Conservation (phyloP, 163 green algal species). For the Chlorella variabilis region DNA sequence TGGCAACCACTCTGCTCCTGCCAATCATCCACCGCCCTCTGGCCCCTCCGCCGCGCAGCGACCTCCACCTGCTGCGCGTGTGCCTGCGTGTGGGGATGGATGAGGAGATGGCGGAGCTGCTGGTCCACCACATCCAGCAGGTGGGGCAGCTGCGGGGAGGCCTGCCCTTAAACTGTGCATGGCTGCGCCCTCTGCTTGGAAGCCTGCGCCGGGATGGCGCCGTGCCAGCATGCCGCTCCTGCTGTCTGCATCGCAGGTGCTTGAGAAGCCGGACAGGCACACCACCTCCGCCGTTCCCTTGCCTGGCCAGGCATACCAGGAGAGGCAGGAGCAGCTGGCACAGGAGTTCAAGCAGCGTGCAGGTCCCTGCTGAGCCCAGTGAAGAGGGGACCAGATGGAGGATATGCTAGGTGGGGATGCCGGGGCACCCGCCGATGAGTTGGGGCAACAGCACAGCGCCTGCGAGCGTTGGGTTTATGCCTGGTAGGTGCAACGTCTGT, state of each 20-base stretch:
- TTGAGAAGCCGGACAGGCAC: constrained; percentile 26
- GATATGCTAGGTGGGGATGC: no score
- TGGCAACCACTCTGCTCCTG: no score
- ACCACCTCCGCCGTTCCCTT: neutral
- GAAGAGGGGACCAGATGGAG: no score
- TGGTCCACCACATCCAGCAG: constrained; percentile 30
- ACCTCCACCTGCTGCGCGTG: constrained; percentile 47
- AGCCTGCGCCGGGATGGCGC: no score
- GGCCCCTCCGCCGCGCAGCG: neutral
- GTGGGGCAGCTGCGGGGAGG: neutral
- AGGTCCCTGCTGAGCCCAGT: constrained; percentile 18
- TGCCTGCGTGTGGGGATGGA: constrained; percentile 48
- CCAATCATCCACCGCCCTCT: no score
- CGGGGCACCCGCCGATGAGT: no score
- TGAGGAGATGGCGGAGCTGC: constrained; percentile 43
- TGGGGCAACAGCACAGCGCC: no score
- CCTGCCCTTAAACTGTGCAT: neutral
- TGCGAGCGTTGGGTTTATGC: no score
- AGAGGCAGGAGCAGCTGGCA: constrained; percentile 6
- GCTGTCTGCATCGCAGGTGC: no score
- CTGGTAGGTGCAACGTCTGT: no score
- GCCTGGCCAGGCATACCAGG: neutral
- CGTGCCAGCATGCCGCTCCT: no score
- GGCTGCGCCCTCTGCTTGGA: no score
- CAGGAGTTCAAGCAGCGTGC: constrained; percentile 24